Percentiles rank a stretch among this genome's conserved stretches.
phyloP scores from a whole-genome alignment of 2,329 filamentous ascomycete species.

The Pseudogymnoascus sp. region DNA sequence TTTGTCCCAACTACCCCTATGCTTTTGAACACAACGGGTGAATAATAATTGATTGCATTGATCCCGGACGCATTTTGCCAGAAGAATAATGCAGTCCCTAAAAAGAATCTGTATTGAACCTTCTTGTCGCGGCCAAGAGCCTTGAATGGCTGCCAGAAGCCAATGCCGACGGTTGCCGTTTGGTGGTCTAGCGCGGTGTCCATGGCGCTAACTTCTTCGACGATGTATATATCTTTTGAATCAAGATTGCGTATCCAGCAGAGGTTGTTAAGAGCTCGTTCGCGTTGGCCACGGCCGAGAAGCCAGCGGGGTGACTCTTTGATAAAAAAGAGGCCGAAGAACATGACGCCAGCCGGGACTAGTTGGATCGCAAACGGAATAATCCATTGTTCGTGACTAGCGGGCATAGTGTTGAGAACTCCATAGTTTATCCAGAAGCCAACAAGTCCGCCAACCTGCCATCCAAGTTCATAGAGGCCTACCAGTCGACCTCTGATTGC shows the following conservation, averaged over 20 bases:
- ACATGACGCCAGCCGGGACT: conserved; percentile 56
- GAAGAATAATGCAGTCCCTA: conserved; percentile 67
- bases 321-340: conserved; percentile 52
- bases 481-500: conserved; percentile 57
- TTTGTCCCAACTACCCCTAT: conserved; percentile 51
- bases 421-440: conserved; percentile 63
- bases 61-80: conserved; percentile 73
- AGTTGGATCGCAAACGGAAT: conserved; percentile 58
- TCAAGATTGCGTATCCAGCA: conserved; percentile 58
- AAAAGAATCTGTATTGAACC: conserved; percentile 63
- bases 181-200: conserved; percentile 63
- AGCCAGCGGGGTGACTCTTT: conserved; percentile 64
- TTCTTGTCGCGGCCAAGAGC: conserved; percentile 45
- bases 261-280: conserved; percentile 50
- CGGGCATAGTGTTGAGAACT: conserved; percentile 41
- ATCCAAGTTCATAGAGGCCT: conserved; percentile 59
- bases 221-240: conserved; percentile 54
- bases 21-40: conserved; percentile 58
- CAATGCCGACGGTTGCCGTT: conserved; percentile 53
- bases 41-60: conserved; percentile 73
- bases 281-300: conserved; percentile 51
- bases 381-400: conserved; percentile 50
- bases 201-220: conserved; percentile 65
- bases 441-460: conserved; percentile 55
- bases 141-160: conserved; percentile 68